Conservation (phyloP, 108 stramenopile species). For the Cyclotella atomus region DNA sequence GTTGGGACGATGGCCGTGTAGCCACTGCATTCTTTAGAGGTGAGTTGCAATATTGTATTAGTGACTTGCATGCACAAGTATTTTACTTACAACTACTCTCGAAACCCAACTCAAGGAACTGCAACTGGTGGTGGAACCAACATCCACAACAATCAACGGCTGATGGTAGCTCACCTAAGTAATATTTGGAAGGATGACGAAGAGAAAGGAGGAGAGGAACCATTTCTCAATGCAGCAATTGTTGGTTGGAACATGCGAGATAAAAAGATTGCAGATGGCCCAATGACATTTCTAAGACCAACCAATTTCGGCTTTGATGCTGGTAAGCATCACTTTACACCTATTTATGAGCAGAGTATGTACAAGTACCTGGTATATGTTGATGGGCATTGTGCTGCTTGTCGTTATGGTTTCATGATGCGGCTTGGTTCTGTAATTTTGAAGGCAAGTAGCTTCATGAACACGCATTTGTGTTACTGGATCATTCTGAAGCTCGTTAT, state of each 20-base stretch:
- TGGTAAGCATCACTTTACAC: constrained; percentile 93
- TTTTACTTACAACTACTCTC: no score
- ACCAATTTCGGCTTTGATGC: constrained; percentile 89
- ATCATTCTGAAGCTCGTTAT: background rate
- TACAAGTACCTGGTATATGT: constrained; percentile 99
- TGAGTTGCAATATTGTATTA: background rate
- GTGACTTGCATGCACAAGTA: no score
- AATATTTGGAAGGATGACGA: constrained; percentile 89
- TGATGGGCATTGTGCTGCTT: constrained; percentile 99
- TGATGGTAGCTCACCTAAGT: constrained; percentile 83
- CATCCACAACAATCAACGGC: constrained; percentile 96
- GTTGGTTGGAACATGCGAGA: constrained; percentile 98
- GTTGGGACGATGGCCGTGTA: constrained; percentile 93
- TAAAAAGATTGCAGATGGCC: constrained; percentile 87
- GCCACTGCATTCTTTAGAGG: constrained; percentile 96
- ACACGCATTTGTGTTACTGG: background rate
- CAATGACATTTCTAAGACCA: constrained; percentile 90
- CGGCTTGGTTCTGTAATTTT: constrained; percentile 97
- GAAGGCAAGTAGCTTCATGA: constrained; percentile 54
- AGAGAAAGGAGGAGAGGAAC: constrained; percentile 85
- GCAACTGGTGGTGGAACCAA: constrained; percentile 98
- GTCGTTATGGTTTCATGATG: constrained; percentile 99
- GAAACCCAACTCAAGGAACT: no score
- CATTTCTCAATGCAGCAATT: constrained; percentile 96
- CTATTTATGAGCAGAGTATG: constrained; percentile 97